Evolutionary conservation across 208 protist genomes (phyloP).

Genomic region (Crithidia expoeki): DNA sequence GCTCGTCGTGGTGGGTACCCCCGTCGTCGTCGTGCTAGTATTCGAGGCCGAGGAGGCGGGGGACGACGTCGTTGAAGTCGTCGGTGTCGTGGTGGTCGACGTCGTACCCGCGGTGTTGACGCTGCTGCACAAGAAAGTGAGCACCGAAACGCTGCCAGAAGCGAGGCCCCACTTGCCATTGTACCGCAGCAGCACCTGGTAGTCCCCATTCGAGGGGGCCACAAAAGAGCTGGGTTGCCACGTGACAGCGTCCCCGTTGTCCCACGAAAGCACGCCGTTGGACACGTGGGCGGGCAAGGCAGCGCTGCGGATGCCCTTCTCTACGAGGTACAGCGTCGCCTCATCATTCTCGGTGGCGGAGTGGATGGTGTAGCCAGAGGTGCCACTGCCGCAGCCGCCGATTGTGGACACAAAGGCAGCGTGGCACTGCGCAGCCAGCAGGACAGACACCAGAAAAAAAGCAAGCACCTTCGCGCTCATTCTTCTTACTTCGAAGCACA

Average conservation of each 20-base stretch:
- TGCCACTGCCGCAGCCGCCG: constrained; percentile 26
- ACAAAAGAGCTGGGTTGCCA: constrained; percentile 39
- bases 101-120: constrained; percentile 2
- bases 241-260: constrained; percentile 37
- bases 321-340: constrained; percentile 38
- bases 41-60: constrained; percentile 15
- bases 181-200: constrained; percentile 39
- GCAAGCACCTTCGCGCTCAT: background rate
- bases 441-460: constrained; percentile 15
- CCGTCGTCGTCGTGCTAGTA: constrained; percentile 11
- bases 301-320: constrained; percentile 29
- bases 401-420: constrained; percentile 11
- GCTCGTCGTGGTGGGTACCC: constrained; percentile 16
- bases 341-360: constrained; percentile 39
- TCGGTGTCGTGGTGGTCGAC: constrained; percentile 24
- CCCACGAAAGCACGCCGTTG: constrained; percentile 34
- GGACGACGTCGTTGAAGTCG: constrained; percentile 22
- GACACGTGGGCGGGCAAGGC: constrained; percentile 44
- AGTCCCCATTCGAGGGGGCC: constrained; percentile 13
- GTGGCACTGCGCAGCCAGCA: constrained; percentile 16
- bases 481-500: background rate
- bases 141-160: constrained; percentile 23
- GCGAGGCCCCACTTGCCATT: constrained; percentile 42
- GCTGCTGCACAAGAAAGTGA: constrained; percentile 49
- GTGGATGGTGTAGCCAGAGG: constrained; percentile 24